Conservation (phyloP, 192 early-diverging fungal genomes). For the Podila minutissima region DNA sequence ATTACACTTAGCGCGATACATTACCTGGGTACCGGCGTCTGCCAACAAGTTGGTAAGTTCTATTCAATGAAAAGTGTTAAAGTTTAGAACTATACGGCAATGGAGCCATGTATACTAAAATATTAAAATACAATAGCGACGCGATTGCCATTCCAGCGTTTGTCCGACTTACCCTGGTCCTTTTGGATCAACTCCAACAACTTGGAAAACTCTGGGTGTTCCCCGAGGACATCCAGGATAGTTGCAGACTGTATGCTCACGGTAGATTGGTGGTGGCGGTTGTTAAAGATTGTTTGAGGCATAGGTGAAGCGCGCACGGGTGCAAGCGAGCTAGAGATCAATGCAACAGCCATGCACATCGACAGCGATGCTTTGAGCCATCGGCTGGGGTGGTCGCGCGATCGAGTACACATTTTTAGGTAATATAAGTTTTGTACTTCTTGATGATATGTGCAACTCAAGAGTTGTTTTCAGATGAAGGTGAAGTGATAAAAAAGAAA, state of each 20-base stretch:
- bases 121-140: no score
- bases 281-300: conserved; percentile 6
- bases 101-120: no score
- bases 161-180: conserved; percentile 7
- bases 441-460: no score
- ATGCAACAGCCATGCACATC: conserved; percentile 2
- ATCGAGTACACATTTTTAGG: neutral
- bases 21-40: conserved; percentile 15
- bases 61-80: neutral
- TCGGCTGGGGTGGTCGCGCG: neutral
- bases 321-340: neutral
- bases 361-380: conserved; percentile 4
- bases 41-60: conserved; percentile 14
- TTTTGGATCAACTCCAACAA: conserved; percentile 31
- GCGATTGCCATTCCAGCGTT: no score
- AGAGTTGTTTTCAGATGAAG: neutral
- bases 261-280: neutral
- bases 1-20: neutral
- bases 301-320: conserved; percentile 4
- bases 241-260: neutral
- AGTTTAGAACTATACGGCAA: neutral
- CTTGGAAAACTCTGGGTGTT: conserved; percentile 36
- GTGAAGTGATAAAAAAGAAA: neutral
- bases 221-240: conserved; percentile 24
- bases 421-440: no score